These are phyloP conservation scores for Peltaster fructicola DNA, from an alignment of 2,329 filamentous ascomycete species.

Conservation along the genomic window DNA sequence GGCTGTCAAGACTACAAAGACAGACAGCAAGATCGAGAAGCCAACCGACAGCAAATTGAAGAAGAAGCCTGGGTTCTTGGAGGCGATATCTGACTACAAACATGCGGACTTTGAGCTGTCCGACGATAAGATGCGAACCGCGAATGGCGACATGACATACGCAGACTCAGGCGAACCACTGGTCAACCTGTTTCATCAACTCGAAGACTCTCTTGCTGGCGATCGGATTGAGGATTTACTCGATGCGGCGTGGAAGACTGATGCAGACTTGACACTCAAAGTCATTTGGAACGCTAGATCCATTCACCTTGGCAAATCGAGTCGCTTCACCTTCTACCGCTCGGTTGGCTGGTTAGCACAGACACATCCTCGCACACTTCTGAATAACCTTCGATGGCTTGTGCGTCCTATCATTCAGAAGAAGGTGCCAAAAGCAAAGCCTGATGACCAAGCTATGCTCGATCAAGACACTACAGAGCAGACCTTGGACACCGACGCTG, in stretches of 20 bases:
- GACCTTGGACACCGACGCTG: constrained; percentile 6
- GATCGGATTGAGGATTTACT: constrained; percentile 26
- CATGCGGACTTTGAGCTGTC: too few species aligned
- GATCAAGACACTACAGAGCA: constrained; percentile 14
- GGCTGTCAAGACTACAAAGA: too few species aligned
- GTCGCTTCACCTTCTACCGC: constrained; percentile 26
- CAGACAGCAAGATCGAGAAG: too few species aligned
- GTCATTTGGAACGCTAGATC: constrained; percentile 43
- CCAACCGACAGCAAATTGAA: too few species aligned
- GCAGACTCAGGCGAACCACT: constrained; percentile 29
- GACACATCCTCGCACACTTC: constrained; percentile 36
- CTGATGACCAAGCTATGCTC: constrained; percentile 27
- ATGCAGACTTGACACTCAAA: constrained; percentile 35
- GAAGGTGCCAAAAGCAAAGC: constrained; percentile 25
- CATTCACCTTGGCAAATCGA: constrained; percentile 42
- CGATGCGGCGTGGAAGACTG: constrained; percentile 31
- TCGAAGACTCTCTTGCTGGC: constrained; percentile 25
- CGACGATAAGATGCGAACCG: constrained; percentile 30
- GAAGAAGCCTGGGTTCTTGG: too few species aligned
- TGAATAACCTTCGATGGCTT: constrained; percentile 38
- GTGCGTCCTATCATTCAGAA: constrained; percentile 39
- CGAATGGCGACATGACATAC: constrained; percentile 34
- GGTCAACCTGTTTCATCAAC: constrained; percentile 38
- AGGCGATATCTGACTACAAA: too few species aligned
- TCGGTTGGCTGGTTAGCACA: constrained; percentile 35